phyloP scores from a whole-genome alignment of 768 basidiomycete species.

The Chlorophyllum brunneum region DNA sequence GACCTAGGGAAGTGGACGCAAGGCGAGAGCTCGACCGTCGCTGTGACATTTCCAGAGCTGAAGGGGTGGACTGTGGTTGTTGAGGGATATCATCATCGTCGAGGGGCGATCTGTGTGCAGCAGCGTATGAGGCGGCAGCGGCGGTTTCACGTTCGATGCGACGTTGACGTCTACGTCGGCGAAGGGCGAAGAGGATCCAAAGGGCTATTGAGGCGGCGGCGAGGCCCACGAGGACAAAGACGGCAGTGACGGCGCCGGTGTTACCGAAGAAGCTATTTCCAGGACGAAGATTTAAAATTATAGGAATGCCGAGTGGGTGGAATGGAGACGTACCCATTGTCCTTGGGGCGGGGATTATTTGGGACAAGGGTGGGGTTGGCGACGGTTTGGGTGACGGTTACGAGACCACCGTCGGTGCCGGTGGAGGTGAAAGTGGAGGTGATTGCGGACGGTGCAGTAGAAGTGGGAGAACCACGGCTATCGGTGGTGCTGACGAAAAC shows the following conservation, averaged over 20 bases:
- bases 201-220: conserved; percentile 65
- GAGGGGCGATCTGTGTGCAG: conserved; percentile 62
- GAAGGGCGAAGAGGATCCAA: conserved; percentile 68
- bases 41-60: conserved; percentile 28
- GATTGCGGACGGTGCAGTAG: conserved; percentile 51
- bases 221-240: conserved; percentile 87
- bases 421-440: conserved; percentile 58
- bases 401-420: conserved; percentile 43
- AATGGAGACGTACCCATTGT: conserved; percentile 46
- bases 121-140: conserved; percentile 69
- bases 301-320: conserved; percentile 4
- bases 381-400: conserved; percentile 59
- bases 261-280: conserved; percentile 76
- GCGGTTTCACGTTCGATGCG: conserved; percentile 66
- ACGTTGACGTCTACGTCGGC: conserved; percentile 56
- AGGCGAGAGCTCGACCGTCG: conserved; percentile 38
- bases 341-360: conserved; percentile 34
- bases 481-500: conserved; percentile 62
- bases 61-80: conserved; percentile 1
- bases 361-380: conserved; percentile 78
- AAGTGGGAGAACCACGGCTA: conserved; percentile 41
- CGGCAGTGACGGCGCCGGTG: conserved; percentile 87
- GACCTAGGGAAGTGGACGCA: conserved; percentile 6
- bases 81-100: conserved; percentile 56
- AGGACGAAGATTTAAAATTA: conserved; percentile 1